Percentiles rank a stretch among this genome's conserved stretches.
Conservation (phyloP, 2,329 filamentous ascomycete species). For the Bipolaris oryzae region DNA sequence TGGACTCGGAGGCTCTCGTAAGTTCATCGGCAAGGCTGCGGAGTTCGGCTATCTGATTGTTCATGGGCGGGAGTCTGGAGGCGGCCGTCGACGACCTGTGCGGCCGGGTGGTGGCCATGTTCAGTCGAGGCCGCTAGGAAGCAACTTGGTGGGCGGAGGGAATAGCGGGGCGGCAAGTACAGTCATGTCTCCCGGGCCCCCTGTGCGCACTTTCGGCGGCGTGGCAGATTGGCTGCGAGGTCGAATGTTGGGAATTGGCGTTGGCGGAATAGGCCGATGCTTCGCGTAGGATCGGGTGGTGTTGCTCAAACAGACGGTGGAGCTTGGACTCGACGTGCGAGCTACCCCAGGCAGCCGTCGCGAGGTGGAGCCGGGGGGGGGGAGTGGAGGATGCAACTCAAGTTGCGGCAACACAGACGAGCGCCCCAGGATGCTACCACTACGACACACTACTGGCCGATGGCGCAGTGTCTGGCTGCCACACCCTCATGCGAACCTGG, state of each 20-base stretch:
- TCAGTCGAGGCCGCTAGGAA: slow-evolving; percentile 39
- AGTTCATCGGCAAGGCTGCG: slow-evolving; percentile 47
- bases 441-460: too few species aligned
- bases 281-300: slow-evolving; percentile 5
- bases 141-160: slow-evolving; percentile 26
- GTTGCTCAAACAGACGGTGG: slow-evolving; percentile 2
- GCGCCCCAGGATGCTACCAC: slow-evolving; percentile 13
- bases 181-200: slow-evolving; percentile 38
- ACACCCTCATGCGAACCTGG: background rate
- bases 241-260: slow-evolving; percentile 2
- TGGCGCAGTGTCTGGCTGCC: slow-evolving; percentile 6
- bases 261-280: slow-evolving; percentile 4
- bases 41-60: slow-evolving; percentile 58
- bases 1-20: slow-evolving; percentile 37
- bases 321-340: slow-evolving; percentile 8
- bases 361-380: slow-evolving; percentile 1
- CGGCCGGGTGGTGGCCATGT: slow-evolving; percentile 44
- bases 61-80: slow-evolving; percentile 55
- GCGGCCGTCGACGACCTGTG: slow-evolving; percentile 49
- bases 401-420: slow-evolving; percentile 8
- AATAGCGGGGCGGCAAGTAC: slow-evolving; percentile 26
- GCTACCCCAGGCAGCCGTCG: slow-evolving; percentile 24
- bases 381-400: background rate
- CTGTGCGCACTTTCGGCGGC: slow-evolving; percentile 14
- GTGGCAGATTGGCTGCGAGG: background rate